These are phyloP conservation scores for Fusarium incarnatum DNA, from an alignment of 2,329 filamentous ascomycete genomes.

Conservation along the genomic window DNA sequence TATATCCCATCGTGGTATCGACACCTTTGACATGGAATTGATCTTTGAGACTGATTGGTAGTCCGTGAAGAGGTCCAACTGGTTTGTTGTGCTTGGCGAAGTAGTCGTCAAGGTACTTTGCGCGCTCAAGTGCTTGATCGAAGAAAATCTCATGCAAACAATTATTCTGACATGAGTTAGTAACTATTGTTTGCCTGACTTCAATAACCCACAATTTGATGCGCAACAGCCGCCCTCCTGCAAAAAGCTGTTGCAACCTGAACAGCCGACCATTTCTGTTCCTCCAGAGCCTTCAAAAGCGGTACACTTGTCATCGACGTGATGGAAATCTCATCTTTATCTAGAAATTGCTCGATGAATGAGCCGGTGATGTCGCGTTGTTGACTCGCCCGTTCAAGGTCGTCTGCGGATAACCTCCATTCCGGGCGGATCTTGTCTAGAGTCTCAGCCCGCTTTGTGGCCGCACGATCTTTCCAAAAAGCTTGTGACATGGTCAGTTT, in stretches of 20 bases:
- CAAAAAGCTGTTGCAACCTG: conserved; percentile 65
- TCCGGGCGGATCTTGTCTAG: conserved; percentile 30
- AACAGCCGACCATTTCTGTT: conserved; percentile 33
- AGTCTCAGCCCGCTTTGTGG: conserved; percentile 30
- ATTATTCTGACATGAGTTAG: conserved; percentile 2
- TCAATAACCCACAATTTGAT: conserved; percentile 60
- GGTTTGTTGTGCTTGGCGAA: conserved; percentile 8
- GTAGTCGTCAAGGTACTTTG: conserved; percentile 26
- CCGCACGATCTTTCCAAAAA: conserved; percentile 35
- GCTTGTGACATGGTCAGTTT: not conserved
- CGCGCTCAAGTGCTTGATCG: conserved; percentile 29
- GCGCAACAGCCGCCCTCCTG: conserved; percentile 61
- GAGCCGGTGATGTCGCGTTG: conserved; percentile 30
- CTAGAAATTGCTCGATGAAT: conserved; percentile 40
- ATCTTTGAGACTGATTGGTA: conserved; percentile 60
- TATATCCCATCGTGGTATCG: conserved; percentile 57
- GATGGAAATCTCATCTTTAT: conserved; percentile 5
- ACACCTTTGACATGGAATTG: conserved; percentile 69
- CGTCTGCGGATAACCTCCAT: conserved; percentile 36
- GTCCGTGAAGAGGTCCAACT: conserved; percentile 39
- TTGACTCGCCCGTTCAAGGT: conserved; percentile 22
- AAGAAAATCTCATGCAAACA: conserved; percentile 40
- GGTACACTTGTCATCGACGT: conserved; percentile 15
- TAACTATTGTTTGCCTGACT: conserved; percentile 58
- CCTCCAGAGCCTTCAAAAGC: not conserved